Evolutionary conservation across 441 rosid species (phyloP).

Genomic region (Populus hybrid): DNA sequence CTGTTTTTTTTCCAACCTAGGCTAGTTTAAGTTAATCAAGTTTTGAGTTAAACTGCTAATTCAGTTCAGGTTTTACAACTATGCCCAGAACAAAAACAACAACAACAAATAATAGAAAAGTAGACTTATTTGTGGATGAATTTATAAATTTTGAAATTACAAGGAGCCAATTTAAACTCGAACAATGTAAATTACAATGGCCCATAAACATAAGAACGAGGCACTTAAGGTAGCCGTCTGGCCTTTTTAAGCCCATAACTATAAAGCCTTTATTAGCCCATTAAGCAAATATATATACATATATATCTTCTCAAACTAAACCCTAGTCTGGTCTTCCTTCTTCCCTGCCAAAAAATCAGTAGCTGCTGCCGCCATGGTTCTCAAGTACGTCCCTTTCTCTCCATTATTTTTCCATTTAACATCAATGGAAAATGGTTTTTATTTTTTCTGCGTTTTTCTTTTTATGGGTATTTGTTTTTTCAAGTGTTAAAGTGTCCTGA

Average conservation of each 20-base stretch:
- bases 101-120: too few relatives aligned
- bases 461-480: not conserved
- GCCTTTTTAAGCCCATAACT: too few relatives aligned
- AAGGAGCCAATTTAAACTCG: not conserved
- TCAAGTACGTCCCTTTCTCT: constrained; percentile 26
- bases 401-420: not conserved
- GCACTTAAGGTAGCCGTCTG: not conserved
- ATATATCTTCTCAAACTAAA: not conserved
- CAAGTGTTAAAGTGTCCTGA: not conserved
- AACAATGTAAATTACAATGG: not conserved
- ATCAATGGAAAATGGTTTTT: not conserved
- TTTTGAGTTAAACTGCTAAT: too few relatives aligned
- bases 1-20: too few relatives aligned
- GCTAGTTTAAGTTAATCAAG: too few relatives aligned
- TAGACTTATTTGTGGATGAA: too few relatives aligned
- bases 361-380: constrained; percentile 29
- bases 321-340: too few relatives aligned
- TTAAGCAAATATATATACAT: not conserved
- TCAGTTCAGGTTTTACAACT: too few relatives aligned
- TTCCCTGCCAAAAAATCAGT: not conserved
- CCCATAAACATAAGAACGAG: not conserved
- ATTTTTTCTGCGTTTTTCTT: too few relatives aligned
- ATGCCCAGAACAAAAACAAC: too few relatives aligned
- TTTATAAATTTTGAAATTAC: too few relatives aligned
- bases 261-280: not conserved